Conservation (phyloP, 176 grass and related monocot genomes). For the Melocanna baccifera region DNA sequence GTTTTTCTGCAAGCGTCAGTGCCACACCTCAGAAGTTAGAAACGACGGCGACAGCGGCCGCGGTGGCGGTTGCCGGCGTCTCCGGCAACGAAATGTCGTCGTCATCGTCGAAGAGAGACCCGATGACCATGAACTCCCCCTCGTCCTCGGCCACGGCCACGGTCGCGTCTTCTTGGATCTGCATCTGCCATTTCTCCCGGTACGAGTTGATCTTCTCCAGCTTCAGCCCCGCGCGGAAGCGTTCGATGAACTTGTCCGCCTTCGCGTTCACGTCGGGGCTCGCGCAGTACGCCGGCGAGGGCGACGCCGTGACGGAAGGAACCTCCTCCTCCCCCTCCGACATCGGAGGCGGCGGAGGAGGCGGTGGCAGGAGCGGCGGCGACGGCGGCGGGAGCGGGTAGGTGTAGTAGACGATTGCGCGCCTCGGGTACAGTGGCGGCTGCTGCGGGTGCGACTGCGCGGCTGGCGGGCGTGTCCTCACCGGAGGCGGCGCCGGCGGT, state of each 20-base stretch:
- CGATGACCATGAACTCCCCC: slow-evolving; percentile 54
- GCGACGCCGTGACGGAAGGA: slow-evolving; percentile 27
- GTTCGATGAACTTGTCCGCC: slow-evolving; percentile 74
- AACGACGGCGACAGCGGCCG: slow-evolving; percentile 24
- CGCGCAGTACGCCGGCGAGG: slow-evolving; percentile 56
- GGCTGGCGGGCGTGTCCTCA: slow-evolving; percentile 20
- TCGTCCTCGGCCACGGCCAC: slow-evolving; percentile 26
- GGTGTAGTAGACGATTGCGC: slow-evolving; percentile 43
- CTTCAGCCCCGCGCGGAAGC: slow-evolving; percentile 70
- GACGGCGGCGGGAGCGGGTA: slow-evolving; percentile 56
- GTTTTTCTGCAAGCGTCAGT: not conserved
- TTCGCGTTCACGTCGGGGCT: slow-evolving; percentile 96
- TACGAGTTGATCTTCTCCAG: slow-evolving; percentile 90
- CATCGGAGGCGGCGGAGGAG: slow-evolving; percentile 38
- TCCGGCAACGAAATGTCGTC: slow-evolving; percentile 45
- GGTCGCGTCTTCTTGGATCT: slow-evolving; percentile 25
- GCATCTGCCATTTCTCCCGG: slow-evolving; percentile 54
- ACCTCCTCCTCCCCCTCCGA: slow-evolving; percentile 19
- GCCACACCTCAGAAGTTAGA: slow-evolving; percentile 20
- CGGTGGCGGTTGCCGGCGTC: slow-evolving; percentile 27
- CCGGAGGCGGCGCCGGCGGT: not conserved
- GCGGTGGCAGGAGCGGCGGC: slow-evolving; percentile 52
- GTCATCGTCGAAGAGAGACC: slow-evolving; percentile 50
- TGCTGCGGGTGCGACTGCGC: slow-evolving; percentile 27
- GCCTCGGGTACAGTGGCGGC: slow-evolving; percentile 30